Conservation (phyloP, 768 basidiomycete genomes). For the Amanita polypyramis region DNA sequence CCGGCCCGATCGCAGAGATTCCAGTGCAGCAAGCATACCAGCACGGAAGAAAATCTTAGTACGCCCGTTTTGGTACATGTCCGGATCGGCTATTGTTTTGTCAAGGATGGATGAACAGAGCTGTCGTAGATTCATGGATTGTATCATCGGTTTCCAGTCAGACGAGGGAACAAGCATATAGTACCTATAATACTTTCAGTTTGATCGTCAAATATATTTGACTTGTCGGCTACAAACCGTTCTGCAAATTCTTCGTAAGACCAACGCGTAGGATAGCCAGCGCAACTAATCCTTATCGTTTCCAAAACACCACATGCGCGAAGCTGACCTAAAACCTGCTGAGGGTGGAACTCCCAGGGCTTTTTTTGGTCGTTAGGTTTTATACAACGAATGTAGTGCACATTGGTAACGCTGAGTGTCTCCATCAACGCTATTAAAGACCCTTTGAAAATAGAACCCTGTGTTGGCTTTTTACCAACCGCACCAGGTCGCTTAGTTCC, state of each 20-base stretch:
- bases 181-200: constrained; percentile 44
- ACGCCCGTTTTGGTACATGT: constrained; percentile 94
- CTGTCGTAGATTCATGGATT: constrained; percentile 63
- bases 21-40: constrained; percentile 94
- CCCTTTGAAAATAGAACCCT: constrained; percentile 97
- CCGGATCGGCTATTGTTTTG: constrained; percentile 81
- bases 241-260: constrained; percentile 98
- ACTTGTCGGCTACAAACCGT: constrained; percentile 42
- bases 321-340: constrained; percentile 90
- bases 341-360: constrained; percentile 94
- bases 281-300: constrained; percentile 97
- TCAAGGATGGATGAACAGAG: constrained; percentile 82
- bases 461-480: constrained; percentile 82
- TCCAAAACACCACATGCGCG: constrained; percentile 98
- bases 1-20: constrained; percentile 79
- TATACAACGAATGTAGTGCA: constrained; percentile 98
- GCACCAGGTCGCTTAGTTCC: constrained; percentile 54
- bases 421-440: constrained; percentile 94
- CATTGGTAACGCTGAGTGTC: constrained; percentile 93
- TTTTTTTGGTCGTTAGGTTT: constrained; percentile 96
- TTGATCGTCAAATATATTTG: constrained; percentile 8
- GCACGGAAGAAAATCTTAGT: constrained; percentile 99
- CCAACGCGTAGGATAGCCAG: constrained; percentile 97
- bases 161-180: constrained; percentile 91
- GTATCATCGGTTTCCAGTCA: constrained; percentile 81